Evolutionary conservation across 352 stramenopile genomes (phyloP).

Genomic region (Phytophthora citricola): DNA sequence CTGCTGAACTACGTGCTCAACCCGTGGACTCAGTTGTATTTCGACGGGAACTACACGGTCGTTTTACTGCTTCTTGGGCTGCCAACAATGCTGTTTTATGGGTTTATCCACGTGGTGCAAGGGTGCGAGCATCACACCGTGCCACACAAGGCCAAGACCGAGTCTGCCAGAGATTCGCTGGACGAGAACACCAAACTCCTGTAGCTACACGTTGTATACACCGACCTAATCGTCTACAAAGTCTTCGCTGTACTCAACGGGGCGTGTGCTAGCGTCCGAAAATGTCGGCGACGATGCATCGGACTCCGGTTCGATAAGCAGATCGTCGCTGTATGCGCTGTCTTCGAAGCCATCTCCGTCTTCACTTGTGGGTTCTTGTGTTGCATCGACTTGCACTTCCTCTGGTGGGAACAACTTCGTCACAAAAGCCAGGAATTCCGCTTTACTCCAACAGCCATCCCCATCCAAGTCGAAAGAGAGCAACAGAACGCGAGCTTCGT

Average conservation of each 20-base stretch:
- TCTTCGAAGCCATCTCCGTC: background rate
- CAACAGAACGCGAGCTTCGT: constrained; percentile 55
- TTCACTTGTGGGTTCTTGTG: background rate
- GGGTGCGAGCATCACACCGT: constrained; percentile 70
- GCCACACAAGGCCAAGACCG: constrained; percentile 34
- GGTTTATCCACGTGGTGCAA: constrained; percentile 68
- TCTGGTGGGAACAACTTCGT: constrained; percentile 40
- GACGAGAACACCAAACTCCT: constrained; percentile 58
- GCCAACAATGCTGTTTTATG: constrained; percentile 66
- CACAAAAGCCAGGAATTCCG: constrained; percentile 60
- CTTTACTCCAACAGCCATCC: constrained; percentile 59
- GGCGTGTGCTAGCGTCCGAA: constrained; percentile 14
- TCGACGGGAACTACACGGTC: constrained; percentile 71
- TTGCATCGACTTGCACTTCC: background rate
- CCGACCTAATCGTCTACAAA: constrained; percentile 43
- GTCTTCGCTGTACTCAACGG: constrained; percentile 63
- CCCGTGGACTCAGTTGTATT: constrained; percentile 73
- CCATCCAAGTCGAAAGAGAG: constrained; percentile 60
- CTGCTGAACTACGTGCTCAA: constrained; percentile 82
- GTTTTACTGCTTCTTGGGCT: constrained; percentile 60
- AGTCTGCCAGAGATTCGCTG: constrained; percentile 19
- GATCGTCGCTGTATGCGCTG: constrained; percentile 35
- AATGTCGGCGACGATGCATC: constrained; percentile 17
- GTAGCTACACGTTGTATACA: constrained; percentile 7
- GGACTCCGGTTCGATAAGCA: constrained; percentile 18